Percentiles rank a stretch among this genome's conserved stretches.
These are phyloP conservation scores for Acer negundo DNA, from an alignment of 345 rosid genomes.

Conservation along the genomic window DNA sequence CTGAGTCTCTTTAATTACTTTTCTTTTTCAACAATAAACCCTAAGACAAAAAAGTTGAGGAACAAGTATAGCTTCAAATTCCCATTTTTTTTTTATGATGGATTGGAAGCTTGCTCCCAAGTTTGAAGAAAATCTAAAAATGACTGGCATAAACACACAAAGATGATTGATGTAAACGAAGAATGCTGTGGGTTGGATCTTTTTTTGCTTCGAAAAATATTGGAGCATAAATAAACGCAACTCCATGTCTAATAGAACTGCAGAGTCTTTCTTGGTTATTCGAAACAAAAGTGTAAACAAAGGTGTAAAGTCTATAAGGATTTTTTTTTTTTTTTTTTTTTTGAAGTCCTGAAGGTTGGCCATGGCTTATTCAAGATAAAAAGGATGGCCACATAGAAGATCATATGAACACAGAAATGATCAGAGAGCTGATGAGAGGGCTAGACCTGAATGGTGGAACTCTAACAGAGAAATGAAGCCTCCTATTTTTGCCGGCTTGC, in stretches of 20 bases:
- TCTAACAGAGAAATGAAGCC: constrained; percentile 36
- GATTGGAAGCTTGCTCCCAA: constrained; percentile 42
- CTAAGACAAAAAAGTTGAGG: constrained; percentile 38
- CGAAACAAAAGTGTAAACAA: constrained; percentile 29
- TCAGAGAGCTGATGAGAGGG: constrained; percentile 33
- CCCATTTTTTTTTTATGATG: constrained; percentile 23
- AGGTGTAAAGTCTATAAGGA: constrained; percentile 33
- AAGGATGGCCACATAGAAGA: constrained; percentile 38
- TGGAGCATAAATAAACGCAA: constrained; percentile 36
- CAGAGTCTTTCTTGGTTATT: constrained; percentile 41
- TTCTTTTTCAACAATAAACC: constrained; percentile 35
- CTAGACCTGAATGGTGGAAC: constrained; percentile 45
- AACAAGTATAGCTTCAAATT: constrained; percentile 32
- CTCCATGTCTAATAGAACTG: constrained; percentile 36
- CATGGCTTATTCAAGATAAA: constrained; percentile 41
- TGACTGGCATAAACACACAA: constrained; percentile 26
- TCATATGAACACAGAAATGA: constrained; percentile 32
- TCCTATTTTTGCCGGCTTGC: constrained; percentile 39
- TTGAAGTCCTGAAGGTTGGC: constrained; percentile 34
- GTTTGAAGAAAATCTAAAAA: constrained; percentile 19
- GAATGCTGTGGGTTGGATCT: constrained; percentile 25
- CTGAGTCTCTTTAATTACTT: constrained; percentile 31
- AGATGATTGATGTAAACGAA: constrained; percentile 22
- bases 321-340: neutral
- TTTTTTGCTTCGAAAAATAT: constrained; percentile 26